Evolutionary conservation across 768 basidiomycete genomes (phyloP), one percentile per base, ranked within the genome.

Genomic region (Termitomyces sp.): DNA sequence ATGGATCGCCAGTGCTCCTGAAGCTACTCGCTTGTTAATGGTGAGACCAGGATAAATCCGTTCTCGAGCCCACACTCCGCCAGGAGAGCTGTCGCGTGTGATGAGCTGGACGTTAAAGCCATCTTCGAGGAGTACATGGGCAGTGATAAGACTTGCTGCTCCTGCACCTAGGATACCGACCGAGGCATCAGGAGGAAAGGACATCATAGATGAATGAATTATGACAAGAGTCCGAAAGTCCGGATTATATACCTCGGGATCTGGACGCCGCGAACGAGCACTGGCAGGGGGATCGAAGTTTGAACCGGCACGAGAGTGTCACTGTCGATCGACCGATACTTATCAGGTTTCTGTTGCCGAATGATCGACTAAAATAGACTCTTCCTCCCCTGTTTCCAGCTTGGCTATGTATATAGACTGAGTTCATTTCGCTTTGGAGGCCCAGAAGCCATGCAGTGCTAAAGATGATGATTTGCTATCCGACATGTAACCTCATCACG

Each of bases 71-170:
- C 86, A 87, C 1, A 82, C 79, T 1, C 86, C 86, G 21, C 86
- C 86, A 2, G 75, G 73, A 2, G 77, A 73, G 21, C 65, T 69
- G 65, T 87, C 86, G 21, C 79, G 73, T 19, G 85, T 81, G 31
- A 87, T 65, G 9, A 89, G 62, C 35, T 81, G 76, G 2, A 89
- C 77, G 40, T 78, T 68, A 65, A 87, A 87, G 0, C 85, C 85
- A 53, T 87, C 86, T 74, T 59, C 41, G 4, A 59, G 32, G 9
- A 62, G 61, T 2, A 56, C 42, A n/a, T 62, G 54, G 12, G 61
- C 58, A 44, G 61, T 62, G 23, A 62, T 43, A 11, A 59, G 51
- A 14, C 61, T 57, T 32, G 61, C 56, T 42, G 60, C 57, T 21
- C 60, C 60, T 27, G 60, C 56, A 31, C 60, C 60, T 34, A 61